Evolutionary conservation across 2,329 filamentous ascomycete genomes (phyloP), one percentile per base, ranked within the genome.

Genomic region (Cytospora piceae): DNA sequence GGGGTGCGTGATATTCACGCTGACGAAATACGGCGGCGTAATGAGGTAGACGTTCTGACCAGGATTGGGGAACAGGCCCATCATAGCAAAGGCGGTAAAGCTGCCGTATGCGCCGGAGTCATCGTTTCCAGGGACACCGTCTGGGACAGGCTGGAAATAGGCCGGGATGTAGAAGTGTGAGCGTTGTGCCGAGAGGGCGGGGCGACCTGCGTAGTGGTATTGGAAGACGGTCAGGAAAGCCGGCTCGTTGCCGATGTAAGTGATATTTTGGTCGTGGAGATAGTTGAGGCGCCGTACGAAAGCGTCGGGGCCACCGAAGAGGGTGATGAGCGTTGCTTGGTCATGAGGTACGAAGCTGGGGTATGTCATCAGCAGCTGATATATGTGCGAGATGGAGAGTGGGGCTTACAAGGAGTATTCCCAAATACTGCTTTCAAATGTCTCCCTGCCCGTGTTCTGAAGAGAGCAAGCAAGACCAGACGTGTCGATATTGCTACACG

Each of bases 1-100:
- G 0, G 80, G 80, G 65, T 85, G 85, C 14, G 77, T 85, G 57
- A 91, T 80, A 57, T 82, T 85, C 1, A 91, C 80, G 57, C 81
- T 79, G 67, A 83, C 79, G 70, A 92, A 92, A 71, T 86, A 92
- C 0, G 90, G 89, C 0, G 89, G 85, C 0, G 79, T 90, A 68
- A 91, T 89, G n/a, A 91, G 82, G 69, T 91, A 91, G 0, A 91
- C 87, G 68, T 90, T 79, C 71, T 91, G 89, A 0, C 88, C 89
- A 0, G 87, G 82, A 52, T 90, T 87, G 0, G 89, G 89, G 74
- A 88, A 92, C 8, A 91, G 76, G 0, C 89, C 89, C 79, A 91
- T 85, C 88, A 91, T 91, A 29, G 82, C 79, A 1, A 91, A 83
- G 0, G 85, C 86, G 0, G 87, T 78, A 67, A 90, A 91, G 0